Conservation (phyloP, 257 asterid genomes). For the Fraxinus excelsior region DNA sequence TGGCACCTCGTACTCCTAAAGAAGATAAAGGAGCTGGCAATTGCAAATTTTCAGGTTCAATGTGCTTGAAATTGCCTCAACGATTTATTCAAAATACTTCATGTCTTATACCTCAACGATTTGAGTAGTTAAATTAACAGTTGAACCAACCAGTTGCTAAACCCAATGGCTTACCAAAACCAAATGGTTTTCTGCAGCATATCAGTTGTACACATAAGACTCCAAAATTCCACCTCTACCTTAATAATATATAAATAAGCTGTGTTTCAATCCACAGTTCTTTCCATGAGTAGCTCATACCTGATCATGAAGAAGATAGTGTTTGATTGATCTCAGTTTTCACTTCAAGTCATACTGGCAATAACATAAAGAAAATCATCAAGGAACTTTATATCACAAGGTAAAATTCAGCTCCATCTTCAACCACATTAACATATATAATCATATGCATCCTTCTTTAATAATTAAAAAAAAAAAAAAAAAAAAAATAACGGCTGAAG, state of each 20-base stretch:
- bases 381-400: conserved; percentile 16
- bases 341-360: conserved; percentile 96
- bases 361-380: conserved; percentile 29
- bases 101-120: not conserved
- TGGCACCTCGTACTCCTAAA: conserved; percentile 73
- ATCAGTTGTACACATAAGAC: conserved; percentile 1
- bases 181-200: conserved; percentile 10
- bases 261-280: no score
- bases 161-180: conserved; percentile 7
- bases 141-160: conserved; percentile 9
- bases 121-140: conserved; percentile 12
- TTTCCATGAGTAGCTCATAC: conserved; percentile 30
- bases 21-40: conserved; percentile 60
- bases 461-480: not conserved
- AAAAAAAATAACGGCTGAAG: not conserved
- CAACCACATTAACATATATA: not conserved
- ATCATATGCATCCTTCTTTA: no score
- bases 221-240: not conserved
- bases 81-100: conserved; percentile 18
- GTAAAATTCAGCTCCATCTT: not conserved
- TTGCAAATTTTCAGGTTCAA: conserved; percentile 68
- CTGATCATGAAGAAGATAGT: conserved; percentile 99
- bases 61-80: conserved; percentile 65
- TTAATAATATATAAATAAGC: conserved; percentile 7
- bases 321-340: conserved; percentile 90